Evolutionary conservation across 2,329 filamentous ascomycete genomes (phyloP).

Genomic region (Pseudofabraea citricarpa): DNA sequence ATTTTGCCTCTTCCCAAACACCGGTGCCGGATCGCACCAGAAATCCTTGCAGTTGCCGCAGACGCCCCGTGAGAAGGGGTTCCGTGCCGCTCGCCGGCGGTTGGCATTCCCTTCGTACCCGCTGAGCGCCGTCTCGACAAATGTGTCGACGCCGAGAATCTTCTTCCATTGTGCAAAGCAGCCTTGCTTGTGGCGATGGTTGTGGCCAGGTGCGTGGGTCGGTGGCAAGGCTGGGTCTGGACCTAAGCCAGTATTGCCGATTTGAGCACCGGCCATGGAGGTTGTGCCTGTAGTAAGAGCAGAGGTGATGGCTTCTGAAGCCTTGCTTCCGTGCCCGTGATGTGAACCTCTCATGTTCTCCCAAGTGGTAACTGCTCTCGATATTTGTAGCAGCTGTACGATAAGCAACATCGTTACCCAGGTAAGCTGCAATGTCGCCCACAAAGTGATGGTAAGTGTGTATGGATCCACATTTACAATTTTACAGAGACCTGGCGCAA

Average conservation of each 20-base stretch:
- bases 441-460: slow-evolving; percentile 72
- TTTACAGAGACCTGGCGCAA: slow-evolving; percentile 71
- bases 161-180: slow-evolving; percentile 77
- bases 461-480: slow-evolving; percentile 78
- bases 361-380: slow-evolving; percentile 89
- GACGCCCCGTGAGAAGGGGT: slow-evolving; percentile 81
- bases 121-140: slow-evolving; percentile 82
- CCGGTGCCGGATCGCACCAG: slow-evolving; percentile 83
- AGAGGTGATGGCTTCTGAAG: slow-evolving; percentile 58
- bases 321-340: slow-evolving; percentile 47
- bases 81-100: slow-evolving; percentile 46
- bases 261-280: slow-evolving; percentile 61
- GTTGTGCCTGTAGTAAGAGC: slow-evolving; percentile 70
- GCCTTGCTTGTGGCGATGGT: slow-evolving; percentile 55
- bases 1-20: slow-evolving; percentile 71
- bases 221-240: slow-evolving; percentile 51
- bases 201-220: slow-evolving; percentile 34
- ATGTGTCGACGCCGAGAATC: slow-evolving; percentile 85
- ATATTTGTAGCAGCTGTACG: slow-evolving; percentile 89
- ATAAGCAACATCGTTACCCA: slow-evolving; percentile 98
- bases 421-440: slow-evolving; percentile 78
- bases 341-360: slow-evolving; percentile 89
- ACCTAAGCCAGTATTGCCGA: slow-evolving; percentile 61
- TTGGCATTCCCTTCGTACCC: slow-evolving; percentile 54
- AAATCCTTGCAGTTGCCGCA: slow-evolving; percentile 94